These are phyloP conservation scores for Arabis alpina DNA, from an alignment of 345 rosid species.

Conservation along the genomic window DNA sequence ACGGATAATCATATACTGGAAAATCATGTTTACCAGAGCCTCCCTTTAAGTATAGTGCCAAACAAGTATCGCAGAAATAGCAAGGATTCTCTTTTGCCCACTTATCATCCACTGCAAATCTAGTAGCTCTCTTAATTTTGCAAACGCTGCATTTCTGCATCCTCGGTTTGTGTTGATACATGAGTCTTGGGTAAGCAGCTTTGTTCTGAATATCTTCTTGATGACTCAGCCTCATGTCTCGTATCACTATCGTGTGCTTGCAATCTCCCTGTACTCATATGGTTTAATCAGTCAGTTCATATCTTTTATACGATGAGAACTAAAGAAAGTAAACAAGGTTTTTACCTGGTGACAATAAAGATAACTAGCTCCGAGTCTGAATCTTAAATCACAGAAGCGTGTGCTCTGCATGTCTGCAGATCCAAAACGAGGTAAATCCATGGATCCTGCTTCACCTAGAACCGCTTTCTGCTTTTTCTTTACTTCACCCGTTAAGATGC, in stretches of 20 bases:
- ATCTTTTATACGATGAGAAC: not conserved
- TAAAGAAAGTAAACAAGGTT: not conserved
- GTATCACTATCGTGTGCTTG: conserved; percentile 76
- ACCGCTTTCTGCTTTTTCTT: conserved; percentile 58
- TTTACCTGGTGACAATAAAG: conserved; percentile 89
- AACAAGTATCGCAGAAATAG: conserved; percentile 79
- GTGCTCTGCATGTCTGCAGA: conserved; percentile 62
- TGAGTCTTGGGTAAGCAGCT: conserved; percentile 66
- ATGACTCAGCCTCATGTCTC: conserved; percentile 87
- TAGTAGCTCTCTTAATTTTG: conserved; percentile 61
- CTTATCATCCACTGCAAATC: conserved; percentile 65
- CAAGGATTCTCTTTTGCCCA: conserved; percentile 77
- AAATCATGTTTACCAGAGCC: conserved; percentile 46
- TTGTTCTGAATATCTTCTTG: conserved; percentile 69
- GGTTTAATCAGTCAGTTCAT: not conserved
- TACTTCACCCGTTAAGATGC: conserved; percentile 61
- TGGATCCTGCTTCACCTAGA: conserved; percentile 47
- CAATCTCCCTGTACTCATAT: conserved; percentile 67
- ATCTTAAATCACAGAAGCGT: conserved; percentile 67
- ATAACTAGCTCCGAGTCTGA: conserved; percentile 84
- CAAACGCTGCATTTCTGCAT: conserved; percentile 70
- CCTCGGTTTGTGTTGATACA: conserved; percentile 54
- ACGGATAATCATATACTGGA: conserved; percentile 62
- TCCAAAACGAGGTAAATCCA: conserved; percentile 60
- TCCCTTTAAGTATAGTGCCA: conserved; percentile 53